Conservation (phyloP, 139 green algal genomes). For the Edaphochlamys debaryana region DNA sequence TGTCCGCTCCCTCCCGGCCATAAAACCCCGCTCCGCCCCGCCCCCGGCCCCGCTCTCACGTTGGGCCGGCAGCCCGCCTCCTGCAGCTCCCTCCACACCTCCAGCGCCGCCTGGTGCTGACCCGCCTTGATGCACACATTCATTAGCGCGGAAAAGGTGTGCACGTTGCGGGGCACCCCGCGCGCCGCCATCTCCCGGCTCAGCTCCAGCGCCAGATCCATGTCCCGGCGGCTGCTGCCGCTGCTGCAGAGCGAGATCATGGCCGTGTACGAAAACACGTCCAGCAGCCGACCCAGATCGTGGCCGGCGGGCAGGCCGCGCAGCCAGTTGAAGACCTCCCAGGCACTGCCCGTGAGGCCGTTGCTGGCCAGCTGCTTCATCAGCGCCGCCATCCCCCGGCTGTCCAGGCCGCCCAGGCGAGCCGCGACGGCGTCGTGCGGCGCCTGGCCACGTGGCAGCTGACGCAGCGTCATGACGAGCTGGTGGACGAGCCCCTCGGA, state of each 20-base stretch:
- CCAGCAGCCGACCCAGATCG: slow-evolving; percentile 57
- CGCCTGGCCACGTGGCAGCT: neutral
- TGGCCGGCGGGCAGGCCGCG: slow-evolving; percentile 56
- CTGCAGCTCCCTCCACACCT: slow-evolving; percentile 77
- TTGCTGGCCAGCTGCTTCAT: slow-evolving; percentile 37
- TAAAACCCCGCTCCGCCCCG: no score
- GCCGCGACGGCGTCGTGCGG: slow-evolving; percentile 21
- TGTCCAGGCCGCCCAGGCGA: slow-evolving; percentile 32
- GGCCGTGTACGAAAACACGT: slow-evolving; percentile 49
- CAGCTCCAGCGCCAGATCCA: slow-evolving; percentile 71
- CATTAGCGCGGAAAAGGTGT: slow-evolving; percentile 91
- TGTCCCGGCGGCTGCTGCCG: slow-evolving; percentile 44
- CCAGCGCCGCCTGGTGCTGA: slow-evolving; percentile 72
- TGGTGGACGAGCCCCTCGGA: slow-evolving; percentile 38
- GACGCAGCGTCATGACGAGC: slow-evolving; percentile 12
- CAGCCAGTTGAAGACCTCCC: slow-evolving; percentile 81
- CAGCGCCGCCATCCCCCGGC: slow-evolving; percentile 32
- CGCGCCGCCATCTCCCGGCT: slow-evolving; percentile 71
- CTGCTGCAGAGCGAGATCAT: slow-evolving; percentile 79
- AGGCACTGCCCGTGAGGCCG: slow-evolving; percentile 25
- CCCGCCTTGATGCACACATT: slow-evolving; percentile 89
- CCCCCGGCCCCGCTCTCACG: slow-evolving; percentile 45
- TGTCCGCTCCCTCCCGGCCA: no score
- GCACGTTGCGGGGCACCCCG: slow-evolving; percentile 81
- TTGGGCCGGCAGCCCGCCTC: slow-evolving; percentile 60